Percentiles rank a stretch among this genome's conserved stretches.
Evolutionary conservation across 2,329 filamentous ascomycete species (phyloP).

Genomic region (Stagonosporopsis cucurbitacearum): DNA sequence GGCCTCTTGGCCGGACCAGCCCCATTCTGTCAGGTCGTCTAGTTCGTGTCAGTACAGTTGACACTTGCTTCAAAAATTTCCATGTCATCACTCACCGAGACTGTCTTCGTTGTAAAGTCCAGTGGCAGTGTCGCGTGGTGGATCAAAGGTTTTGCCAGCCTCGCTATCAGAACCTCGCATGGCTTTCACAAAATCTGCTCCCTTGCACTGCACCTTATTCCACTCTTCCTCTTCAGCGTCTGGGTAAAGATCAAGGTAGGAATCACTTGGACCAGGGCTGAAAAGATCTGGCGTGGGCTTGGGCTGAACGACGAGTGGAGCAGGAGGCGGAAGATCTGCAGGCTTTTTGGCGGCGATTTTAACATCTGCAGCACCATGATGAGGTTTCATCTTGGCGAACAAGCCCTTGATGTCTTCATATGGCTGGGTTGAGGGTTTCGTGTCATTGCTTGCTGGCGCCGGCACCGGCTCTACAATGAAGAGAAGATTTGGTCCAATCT

Average conservation of each 20-base stretch:
- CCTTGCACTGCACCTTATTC: neutral
- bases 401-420: neutral
- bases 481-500: neutral
- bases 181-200: neutral
- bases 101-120: neutral
- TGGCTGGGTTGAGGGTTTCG: neutral
- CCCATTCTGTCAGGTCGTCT: neutral
- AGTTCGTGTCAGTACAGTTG: neutral
- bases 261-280: neutral
- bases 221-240: neutral
- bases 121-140: slow-evolving; percentile 1
- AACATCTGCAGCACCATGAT: neutral
- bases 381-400: neutral
- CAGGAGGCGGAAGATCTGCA: neutral
- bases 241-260: neutral
- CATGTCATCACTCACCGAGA: neutral
- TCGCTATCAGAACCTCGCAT: slow-evolving; percentile 8
- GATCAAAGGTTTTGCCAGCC: slow-evolving; percentile 2
- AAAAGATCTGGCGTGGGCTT: neutral
- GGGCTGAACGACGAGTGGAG: neutral
- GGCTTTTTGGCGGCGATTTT: neutral
- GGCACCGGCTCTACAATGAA: slow-evolving; percentile 10
- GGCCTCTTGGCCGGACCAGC: neutral
- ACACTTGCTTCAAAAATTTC: neutral
- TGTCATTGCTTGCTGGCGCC: neutral